Conservation (phyloP, 106 monocot species). For the Dendrobium nobile region DNA sequence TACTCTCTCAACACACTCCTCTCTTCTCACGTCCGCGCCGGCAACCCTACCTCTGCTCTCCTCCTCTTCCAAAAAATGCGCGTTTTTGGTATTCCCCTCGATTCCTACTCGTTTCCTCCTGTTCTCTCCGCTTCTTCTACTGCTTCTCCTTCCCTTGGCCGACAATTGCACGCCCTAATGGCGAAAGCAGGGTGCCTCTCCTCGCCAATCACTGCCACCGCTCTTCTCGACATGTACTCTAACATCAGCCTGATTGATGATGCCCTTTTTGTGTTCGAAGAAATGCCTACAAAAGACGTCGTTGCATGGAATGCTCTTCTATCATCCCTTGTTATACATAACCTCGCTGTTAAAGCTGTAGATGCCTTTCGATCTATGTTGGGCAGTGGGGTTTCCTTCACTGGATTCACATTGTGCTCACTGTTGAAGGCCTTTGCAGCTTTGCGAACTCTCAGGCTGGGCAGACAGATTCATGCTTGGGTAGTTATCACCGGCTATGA, state of each 20-base stretch:
- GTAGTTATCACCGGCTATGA: conserved; percentile 2
- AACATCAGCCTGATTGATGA: conserved; percentile 14
- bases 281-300: conserved; percentile 36
- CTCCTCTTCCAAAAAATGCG: conserved; percentile 19
- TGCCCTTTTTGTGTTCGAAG: conserved; percentile 37
- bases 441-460: not conserved
- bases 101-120: conserved; percentile 22
- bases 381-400: conserved; percentile 12
- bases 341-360: conserved; percentile 6
- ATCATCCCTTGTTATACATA: conserved; percentile 24
- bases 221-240: conserved; percentile 33
- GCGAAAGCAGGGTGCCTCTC: conserved; percentile 16
- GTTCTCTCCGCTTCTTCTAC: conserved; percentile 26
- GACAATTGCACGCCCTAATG: conserved; percentile 25
- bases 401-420: conserved; percentile 32
- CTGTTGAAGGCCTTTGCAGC: conserved; percentile 29
- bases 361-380: conserved; percentile 28
- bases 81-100: conserved; percentile 11
- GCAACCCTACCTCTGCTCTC: conserved; percentile 4
- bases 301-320: conserved; percentile 48
- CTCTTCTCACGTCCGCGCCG: conserved; percentile 1
- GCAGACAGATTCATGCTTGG: conserved; percentile 34
- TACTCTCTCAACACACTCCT: conserved; percentile 2
- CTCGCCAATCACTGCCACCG: conserved; percentile 30
- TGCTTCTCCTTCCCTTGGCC: conserved; percentile 9